Evolutionary conservation across 2,329 filamentous ascomycete genomes (phyloP), one percentile per base, ranked within the genome.

Genomic region (Atkinsonella texensis): DNA sequence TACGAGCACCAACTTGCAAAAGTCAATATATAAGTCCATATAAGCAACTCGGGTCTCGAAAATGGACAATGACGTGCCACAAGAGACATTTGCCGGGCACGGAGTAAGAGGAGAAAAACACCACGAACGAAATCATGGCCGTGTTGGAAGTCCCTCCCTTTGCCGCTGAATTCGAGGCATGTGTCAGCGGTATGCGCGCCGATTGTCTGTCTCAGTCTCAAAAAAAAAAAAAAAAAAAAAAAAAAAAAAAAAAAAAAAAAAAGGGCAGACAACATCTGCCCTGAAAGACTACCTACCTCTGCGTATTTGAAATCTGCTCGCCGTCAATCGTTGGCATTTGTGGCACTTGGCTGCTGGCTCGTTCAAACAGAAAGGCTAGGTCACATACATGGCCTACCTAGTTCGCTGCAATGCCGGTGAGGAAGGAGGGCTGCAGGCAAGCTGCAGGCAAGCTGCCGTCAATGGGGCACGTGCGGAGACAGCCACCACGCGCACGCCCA

Each of bases 361-460:
- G 32, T 15, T 38, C 18, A 38, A 28, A 28, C 42, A 23, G 6
- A 40, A 23, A 28, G 17, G 40, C 28, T 12, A 18, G 28, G 48
- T 45, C 48, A 50, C 32, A 50, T 50, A 50, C 32, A 50, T 50
- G 48, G 48, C 41, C 28, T 28, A 8, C 28, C 15, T 13, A 18
- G 35, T 38, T 12, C 7, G 20, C 41, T 17, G 13, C n/a, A 15
- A 32, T 43, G 47, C 17, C 18, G 33, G 10, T 20, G 46, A 11
- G 18, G 20, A 42, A 42, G 40, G 43, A 31, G 23, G 32, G 38
- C 51, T 42, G 43, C 43, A 49, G 35, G 28, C 9, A 47, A 51
- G 33, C n/a, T n/a, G n/a, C n/a, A n/a, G n/a, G n/a, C 28, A 28
- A 28, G 38, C 38, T 44, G 8, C 46, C 40, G 32, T 40, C 9